Evolutionary conservation across 805 yeast genomes (phyloP), one percentile per base, ranked within the genome.

Genomic region (Kuraishia borneana): DNA sequence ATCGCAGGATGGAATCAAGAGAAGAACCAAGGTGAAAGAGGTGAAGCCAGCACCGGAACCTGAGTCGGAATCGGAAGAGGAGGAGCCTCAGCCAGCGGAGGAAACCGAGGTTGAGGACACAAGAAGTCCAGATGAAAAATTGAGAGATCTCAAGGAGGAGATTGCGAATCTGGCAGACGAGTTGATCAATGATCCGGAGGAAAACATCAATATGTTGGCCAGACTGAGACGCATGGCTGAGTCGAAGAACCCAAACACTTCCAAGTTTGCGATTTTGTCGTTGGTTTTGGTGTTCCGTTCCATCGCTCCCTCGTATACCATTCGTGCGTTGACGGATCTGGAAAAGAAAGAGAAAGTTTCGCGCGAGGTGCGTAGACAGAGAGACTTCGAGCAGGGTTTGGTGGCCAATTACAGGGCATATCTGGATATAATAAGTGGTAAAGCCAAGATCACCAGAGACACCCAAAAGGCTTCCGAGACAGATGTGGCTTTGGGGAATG

Each of bases 171-270:
- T 79, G 32, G 96, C 94, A 1, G 82, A 83, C 26, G 69, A 70
- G 28, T 58, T 89, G 23, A 75, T 75, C 46, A 94, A 87, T 51
- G 83, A 84, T 38, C 96, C 97, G 5, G 97, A 92, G 53, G 95
- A 84, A 47, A 72, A 88, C 47, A 65, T 80, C 6, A 50, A 70
- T 10, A 62, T 74, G 20, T 60, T 88, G 9, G 67, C 81, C 2
- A 72, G 88, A 50, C 63, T 83, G 33, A 61, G 83, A 35, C 73
- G 68, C 44, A 80, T 82, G 85, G 65, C 83, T 0, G 68, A 62
- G 37, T 78, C 92, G 2, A 70, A 68, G 43, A 76, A 80, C 43
- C 62, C 71, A 36, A 79, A 69, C 47, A 76, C 83, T 2, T 61
- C 76, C 25, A 81, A 82, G 54, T 63, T 87, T 35, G 70, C 95